Evolutionary conservation across 2,329 filamentous ascomycete species (phyloP).

Genomic region (Fusarium piperis): DNA sequence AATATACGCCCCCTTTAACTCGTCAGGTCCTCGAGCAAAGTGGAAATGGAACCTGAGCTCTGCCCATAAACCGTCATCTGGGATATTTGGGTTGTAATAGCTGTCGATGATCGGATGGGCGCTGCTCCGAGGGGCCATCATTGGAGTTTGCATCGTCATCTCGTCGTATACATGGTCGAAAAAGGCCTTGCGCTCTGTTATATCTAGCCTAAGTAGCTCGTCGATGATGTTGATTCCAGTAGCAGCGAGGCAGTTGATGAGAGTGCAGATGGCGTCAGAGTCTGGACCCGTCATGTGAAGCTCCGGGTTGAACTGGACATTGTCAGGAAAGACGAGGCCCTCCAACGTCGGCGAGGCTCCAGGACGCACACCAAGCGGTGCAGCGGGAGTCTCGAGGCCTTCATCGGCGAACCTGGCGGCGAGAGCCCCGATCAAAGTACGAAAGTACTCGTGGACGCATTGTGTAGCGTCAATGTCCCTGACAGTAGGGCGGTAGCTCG

Average conservation of each 20-base stretch:
- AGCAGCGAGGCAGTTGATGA: slow-evolving; percentile 8
- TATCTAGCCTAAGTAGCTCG: background rate
- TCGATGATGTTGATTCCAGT: background rate
- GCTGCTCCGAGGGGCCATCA: background rate
- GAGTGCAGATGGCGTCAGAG: background rate
- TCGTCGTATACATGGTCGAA: background rate
- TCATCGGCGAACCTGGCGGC: background rate
- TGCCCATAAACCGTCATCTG: background rate
- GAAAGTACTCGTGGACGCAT: slow-evolving; percentile 19
- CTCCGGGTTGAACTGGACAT: slow-evolving; percentile 10
- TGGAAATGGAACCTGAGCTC: background rate
- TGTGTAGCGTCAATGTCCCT: background rate
- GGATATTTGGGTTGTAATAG: background rate
- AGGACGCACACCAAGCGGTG: background rate
- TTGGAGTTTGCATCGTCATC: background rate
- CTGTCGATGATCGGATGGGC: background rate
- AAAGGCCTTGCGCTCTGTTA: background rate
- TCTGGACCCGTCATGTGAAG: background rate
- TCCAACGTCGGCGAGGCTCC: no score
- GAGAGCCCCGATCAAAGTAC: slow-evolving; percentile 7
- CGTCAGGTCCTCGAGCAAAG: background rate
- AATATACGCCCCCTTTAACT: background rate
- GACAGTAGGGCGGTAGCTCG: background rate
- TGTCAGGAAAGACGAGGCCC: slow-evolving; percentile 5
- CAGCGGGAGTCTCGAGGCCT: background rate